A percentile compares a stretch with the other conserved stretches of the same genome.
Evolutionary conservation across 371 early-diverging fungal genomes (phyloP).

Genomic region (Fennellomyces sp.): DNA sequence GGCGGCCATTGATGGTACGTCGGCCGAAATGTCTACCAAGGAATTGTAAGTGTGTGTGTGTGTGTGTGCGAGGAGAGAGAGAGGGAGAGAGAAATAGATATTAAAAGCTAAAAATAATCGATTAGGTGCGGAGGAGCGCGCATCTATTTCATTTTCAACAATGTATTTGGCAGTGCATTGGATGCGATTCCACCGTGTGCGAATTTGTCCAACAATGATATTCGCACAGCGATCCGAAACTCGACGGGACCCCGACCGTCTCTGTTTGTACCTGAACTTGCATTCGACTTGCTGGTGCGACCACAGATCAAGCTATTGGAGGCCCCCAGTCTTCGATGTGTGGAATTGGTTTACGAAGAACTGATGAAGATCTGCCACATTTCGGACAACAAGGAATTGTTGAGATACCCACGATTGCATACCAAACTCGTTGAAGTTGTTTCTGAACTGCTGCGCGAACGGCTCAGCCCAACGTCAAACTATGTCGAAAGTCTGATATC

Average conservation of each 20-base stretch:
- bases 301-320: conserved; percentile 82
- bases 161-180: conserved; percentile 79
- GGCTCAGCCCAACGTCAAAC: conserved; percentile 72
- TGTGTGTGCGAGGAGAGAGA: too few relatives aligned
- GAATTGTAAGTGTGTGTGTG: conserved; percentile 66
- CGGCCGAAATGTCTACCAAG: conserved; percentile 83
- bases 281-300: conserved; percentile 88
- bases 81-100: not conserved
- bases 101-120: not conserved
- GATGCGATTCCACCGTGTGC: conserved; percentile 77
- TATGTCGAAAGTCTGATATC: conserved; percentile 87
- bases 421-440: conserved; percentile 82
- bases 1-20: conserved; percentile 82
- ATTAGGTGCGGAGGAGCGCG: conserved; percentile 81
- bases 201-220: conserved; percentile 80
- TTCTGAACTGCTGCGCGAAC: conserved; percentile 81
- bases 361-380: conserved; percentile 86
- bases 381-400: conserved; percentile 80
- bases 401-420: conserved; percentile 85
- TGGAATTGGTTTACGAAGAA: conserved; percentile 89
- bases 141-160: conserved; percentile 90
- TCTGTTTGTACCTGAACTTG: conserved; percentile 90
- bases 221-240: conserved; percentile 90
- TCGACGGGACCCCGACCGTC: conserved; percentile 86
- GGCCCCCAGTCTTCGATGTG: conserved; percentile 82